phyloP scores from a whole-genome alignment of 2,329 filamentous ascomycete genomes.

The Epichloe sibirici region DNA sequence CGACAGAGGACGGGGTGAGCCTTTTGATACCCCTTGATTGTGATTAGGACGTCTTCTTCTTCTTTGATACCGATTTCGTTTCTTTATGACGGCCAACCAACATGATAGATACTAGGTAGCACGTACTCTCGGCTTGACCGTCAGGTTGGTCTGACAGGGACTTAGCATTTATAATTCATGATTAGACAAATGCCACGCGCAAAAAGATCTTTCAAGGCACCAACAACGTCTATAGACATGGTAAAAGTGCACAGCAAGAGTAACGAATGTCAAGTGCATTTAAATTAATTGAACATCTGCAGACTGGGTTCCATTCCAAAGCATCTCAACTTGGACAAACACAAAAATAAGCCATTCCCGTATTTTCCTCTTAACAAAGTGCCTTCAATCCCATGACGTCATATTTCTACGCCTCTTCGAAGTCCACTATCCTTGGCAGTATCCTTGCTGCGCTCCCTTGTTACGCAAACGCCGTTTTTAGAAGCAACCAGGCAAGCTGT shows the following conservation, averaged over 20 bases:
- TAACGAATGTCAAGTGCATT: too few relatives aligned
- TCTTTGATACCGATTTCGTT: background rate
- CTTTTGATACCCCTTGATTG: background rate
- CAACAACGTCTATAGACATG: too few relatives aligned
- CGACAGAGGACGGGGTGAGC: background rate
- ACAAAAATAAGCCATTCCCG: background rate
- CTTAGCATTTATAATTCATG: too few relatives aligned
- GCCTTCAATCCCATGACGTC: conserved; percentile 1
- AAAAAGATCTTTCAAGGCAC: too few relatives aligned
- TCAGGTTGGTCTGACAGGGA: too few relatives aligned
- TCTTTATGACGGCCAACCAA: background rate
- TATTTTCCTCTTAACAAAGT: background rate
- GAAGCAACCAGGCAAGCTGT: background rate
- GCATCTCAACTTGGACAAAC: background rate
- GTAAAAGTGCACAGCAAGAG: too few relatives aligned
- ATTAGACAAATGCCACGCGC: too few relatives aligned
- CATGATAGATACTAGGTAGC: too few relatives aligned
- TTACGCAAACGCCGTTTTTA: background rate
- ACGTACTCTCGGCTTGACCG: too few relatives aligned
- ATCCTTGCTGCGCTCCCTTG: background rate
- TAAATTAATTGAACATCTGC: too few relatives aligned
- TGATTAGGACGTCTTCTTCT: background rate
- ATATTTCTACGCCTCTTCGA: background rate
- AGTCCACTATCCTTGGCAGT: too few relatives aligned
- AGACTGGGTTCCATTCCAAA: background rate